These are phyloP conservation scores for Tetrapisispora fleetii DNA, from an alignment of 805 yeast genomes.

Conservation along the genomic window DNA sequence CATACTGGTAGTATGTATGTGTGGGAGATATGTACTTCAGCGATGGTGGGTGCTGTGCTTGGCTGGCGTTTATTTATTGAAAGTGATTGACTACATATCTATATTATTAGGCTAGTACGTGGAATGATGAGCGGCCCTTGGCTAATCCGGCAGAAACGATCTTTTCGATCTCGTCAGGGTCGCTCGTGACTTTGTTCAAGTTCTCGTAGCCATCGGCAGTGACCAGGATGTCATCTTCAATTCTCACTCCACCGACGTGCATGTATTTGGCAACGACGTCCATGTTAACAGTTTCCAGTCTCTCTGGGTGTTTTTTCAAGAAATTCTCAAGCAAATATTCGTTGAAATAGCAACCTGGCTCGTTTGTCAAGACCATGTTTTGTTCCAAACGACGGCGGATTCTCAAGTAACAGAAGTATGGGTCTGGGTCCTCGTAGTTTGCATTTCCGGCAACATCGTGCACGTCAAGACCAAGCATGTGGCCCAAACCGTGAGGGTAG, in stretches of 20 bases:
- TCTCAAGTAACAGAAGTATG: conserved; percentile 66
- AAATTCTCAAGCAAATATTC: conserved; percentile 66
- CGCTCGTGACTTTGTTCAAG: conserved; percentile 73
- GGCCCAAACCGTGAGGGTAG: conserved; percentile 95
- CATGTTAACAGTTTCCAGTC: conserved; percentile 48
- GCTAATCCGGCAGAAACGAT: conserved; percentile 64
- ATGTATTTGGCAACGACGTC: conserved; percentile 66
- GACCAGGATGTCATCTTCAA: conserved; percentile 84
- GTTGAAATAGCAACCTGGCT: conserved; percentile 90
- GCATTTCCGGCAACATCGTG: conserved; percentile 92
- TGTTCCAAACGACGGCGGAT: conserved; percentile 60
- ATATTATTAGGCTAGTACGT: conserved; percentile 32
- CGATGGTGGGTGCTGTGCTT: too few relatives aligned
- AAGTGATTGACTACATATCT: too few relatives aligned
- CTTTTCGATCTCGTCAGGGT: conserved; percentile 69
- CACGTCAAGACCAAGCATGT: conserved; percentile 85
- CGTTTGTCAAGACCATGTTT: conserved; percentile 87
- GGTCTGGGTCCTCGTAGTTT: conserved; percentile 75
- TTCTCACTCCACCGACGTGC: conserved; percentile 94
- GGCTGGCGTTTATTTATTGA: too few relatives aligned
- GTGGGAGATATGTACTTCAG: too few relatives aligned
- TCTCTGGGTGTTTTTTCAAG: conserved; percentile 36
- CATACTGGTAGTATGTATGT: too few relatives aligned
- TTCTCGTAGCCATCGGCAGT: conserved; percentile 72
- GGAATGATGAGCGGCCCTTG: conserved; percentile 57